A percentile compares a stretch with the other conserved stretches of the same genome.
Conservation (phyloP, 768 basidiomycete genomes). For the Rhizopogon salebrosus region DNA sequence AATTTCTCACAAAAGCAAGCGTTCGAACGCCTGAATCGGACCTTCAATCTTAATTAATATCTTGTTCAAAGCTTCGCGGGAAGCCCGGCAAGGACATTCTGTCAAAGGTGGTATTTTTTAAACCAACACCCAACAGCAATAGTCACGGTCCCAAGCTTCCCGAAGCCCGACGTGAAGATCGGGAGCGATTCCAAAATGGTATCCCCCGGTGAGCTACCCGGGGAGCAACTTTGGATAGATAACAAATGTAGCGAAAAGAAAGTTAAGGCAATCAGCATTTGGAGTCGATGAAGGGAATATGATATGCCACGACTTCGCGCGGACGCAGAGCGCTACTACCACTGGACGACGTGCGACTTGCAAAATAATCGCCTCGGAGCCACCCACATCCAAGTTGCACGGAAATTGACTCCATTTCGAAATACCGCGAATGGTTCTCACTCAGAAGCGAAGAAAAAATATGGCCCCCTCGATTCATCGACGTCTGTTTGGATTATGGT, state of each 20-base stretch:
- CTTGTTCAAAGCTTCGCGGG: constrained; percentile 1
- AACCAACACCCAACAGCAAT: not conserved
- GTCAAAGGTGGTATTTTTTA: not conserved
- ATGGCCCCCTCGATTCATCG: not conserved
- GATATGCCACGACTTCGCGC: not conserved
- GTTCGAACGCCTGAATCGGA: too few relatives aligned
- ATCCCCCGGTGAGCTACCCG: not conserved
- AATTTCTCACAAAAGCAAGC: not conserved
- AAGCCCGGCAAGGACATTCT: not conserved
- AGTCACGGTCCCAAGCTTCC: not conserved
- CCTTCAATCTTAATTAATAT: not conserved
- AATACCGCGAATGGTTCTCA: not conserved
- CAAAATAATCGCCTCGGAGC: not conserved
- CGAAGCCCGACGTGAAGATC: not conserved
- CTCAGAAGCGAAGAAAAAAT: not conserved
- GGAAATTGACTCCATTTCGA: not conserved
- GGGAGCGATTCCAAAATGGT: not conserved
- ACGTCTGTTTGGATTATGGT: not conserved
- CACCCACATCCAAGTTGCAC: not conserved
- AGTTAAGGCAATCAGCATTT: not conserved
- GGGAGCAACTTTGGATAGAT: not conserved
- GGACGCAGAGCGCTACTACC: not conserved
- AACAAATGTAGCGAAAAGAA: not conserved
- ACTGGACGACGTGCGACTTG: not conserved
- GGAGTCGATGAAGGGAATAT: not conserved